These are phyloP conservation scores for Plasmodium gonderi DNA, from an alignment of 169 alveolate species.

Conservation along the genomic window DNA sequence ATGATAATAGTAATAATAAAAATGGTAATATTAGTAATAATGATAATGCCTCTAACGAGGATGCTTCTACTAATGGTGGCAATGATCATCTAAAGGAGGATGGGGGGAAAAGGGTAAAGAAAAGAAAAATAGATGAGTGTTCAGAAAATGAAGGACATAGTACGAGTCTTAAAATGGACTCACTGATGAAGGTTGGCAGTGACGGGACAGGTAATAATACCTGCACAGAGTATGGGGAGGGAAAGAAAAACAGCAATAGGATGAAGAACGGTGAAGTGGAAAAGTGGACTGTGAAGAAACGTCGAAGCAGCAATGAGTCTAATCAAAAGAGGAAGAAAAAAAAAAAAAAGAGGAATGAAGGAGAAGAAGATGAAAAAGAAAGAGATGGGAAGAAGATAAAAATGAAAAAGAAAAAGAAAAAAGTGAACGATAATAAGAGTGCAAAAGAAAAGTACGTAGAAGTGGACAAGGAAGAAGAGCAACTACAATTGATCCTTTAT, in stretches of 20 bases:
- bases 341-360: slow-evolving; percentile 3
- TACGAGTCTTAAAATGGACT: not conserved
- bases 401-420: not conserved
- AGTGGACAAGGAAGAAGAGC: not conserved
- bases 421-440: not conserved
- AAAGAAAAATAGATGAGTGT: not conserved
- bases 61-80: too few species aligned
- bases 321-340: not conserved
- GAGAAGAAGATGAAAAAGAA: not conserved
- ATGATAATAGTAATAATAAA: not conserved
- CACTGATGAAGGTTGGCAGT: not conserved
- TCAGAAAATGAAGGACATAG: not conserved
- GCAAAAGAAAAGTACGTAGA: not conserved
- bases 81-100: too few species aligned
- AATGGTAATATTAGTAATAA: not conserved
- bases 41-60: too few species aligned
- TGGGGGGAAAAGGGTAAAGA: not conserved
- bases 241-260: not conserved
- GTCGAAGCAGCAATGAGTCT: not conserved
- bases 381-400: not conserved
- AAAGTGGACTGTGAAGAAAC: too few species aligned
- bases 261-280: not conserved
- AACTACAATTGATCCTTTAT: slow-evolving; percentile 12
- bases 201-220: too few species aligned
- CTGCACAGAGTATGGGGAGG: not conserved